Conservation (phyloP, 1,284 basidiomycete genomes). For the Heterobasidion occidentale region DNA sequence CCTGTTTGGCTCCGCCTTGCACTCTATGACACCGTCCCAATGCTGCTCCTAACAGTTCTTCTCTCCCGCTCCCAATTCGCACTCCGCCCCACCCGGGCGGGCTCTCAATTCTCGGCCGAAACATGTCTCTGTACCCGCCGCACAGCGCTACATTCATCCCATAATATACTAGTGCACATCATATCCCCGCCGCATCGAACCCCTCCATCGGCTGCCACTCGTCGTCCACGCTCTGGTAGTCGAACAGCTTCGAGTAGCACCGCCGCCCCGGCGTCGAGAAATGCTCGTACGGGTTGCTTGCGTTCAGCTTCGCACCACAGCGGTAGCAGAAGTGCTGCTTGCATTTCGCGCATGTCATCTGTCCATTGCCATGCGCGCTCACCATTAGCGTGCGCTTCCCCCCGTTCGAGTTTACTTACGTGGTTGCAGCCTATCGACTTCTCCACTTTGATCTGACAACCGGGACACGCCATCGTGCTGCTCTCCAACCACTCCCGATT, state of each 20-base stretch:
- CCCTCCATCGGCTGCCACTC: conserved; percentile 48
- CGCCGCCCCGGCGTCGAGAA: conserved; percentile 47
- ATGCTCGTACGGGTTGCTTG: conserved; percentile 57
- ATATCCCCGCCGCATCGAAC: conserved; percentile 21
- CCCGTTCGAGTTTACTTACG: conserved; percentile 24
- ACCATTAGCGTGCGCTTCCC: background rate
- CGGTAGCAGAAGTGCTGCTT: conserved; percentile 71
- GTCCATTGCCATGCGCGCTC: conserved; percentile 6
- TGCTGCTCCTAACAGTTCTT: background rate
- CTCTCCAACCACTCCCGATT: conserved; percentile 58
- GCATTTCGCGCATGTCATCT: conserved; percentile 74
- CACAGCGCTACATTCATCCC: background rate
- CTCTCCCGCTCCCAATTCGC: background rate
- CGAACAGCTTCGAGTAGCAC: conserved; percentile 66
- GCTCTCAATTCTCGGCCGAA: background rate
- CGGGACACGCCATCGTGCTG: conserved; percentile 63
- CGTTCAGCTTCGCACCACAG: conserved; percentile 48
- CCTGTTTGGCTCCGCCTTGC: background rate
- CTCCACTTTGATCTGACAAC: conserved; percentile 62
- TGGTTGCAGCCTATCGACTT: conserved; percentile 74
- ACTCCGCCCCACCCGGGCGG: background rate
- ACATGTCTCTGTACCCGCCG: background rate
- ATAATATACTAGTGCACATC: background rate
- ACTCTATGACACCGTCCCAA: background rate
- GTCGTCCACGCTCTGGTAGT: conserved; percentile 35